Conservation (phyloP, 306 rosid genomes). For the Lotus japonicus region DNA sequence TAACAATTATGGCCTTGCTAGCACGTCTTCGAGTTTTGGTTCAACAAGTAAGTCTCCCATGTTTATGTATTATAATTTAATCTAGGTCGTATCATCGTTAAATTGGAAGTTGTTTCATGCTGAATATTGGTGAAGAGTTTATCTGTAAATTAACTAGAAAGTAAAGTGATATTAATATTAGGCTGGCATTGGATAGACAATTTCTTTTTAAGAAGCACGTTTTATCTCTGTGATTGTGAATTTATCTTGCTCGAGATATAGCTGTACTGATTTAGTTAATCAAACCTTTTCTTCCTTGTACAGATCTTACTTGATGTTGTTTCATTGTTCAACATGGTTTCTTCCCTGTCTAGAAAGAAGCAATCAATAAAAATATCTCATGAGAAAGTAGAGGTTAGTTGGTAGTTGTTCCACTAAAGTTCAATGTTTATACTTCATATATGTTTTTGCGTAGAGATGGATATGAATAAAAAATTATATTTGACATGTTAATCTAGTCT, state of each 20-base stretch:
- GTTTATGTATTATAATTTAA: not conserved
- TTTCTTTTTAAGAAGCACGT: not conserved
- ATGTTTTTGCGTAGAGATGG: not conserved
- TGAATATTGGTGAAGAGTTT: not conserved
- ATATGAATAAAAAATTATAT: not conserved
- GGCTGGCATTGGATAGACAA: not conserved
- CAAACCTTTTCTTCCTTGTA: not conserved
- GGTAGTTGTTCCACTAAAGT: conserved; percentile 4
- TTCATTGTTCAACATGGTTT: conserved; percentile 66
- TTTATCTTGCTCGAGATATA: not conserved
- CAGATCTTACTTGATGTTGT: conserved; percentile 79
- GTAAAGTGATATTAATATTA: not conserved
- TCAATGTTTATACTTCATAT: not conserved
- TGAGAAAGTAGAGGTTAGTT: conserved; percentile 64
- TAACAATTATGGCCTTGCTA: conserved; percentile 66
- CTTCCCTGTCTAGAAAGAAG: conserved; percentile 57
- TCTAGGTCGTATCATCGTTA: not conserved
- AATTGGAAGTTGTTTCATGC: not conserved
- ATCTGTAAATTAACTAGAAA: not conserved
- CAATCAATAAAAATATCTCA: conserved; percentile 62
- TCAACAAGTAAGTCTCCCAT: conserved; percentile 63
- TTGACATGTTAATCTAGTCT: not conserved
- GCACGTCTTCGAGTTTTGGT: conserved; percentile 73
- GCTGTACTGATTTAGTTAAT: not conserved
- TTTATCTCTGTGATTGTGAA: not conserved